Base-by-base conservation (phyloP, 208 protist genomes). In the Dictyostelium gargantuum region DNA sequence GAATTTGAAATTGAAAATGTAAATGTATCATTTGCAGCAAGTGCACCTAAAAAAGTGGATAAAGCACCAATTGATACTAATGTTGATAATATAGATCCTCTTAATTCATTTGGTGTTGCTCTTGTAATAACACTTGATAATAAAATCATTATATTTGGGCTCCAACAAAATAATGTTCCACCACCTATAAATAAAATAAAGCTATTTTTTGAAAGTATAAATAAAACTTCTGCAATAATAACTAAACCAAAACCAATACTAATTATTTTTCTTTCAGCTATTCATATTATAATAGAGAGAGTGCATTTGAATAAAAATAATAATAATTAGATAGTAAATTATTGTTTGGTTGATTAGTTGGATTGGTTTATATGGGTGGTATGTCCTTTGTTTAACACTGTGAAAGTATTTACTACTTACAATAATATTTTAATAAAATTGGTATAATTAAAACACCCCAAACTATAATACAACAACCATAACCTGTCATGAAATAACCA, bases 101-200 rank as follows among this genome's bases (percentile, higher is more conserved):
- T 44, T 23, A 76, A 48, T 23, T 75, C 29, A 4, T n/a, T n/a
- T 32, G 80, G 63, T 29, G 63, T 61, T 5, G 44, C 10, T 32
- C 74, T 85, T 23, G 80, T 61, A 3, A 85, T 63, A 26, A 84
- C 29, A 40, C 56, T 54, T 84, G 40, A 42, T 10, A 84, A 35
- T 21, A 73, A 15, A 73, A 42, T 42, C 2, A 84, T 26, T 38
- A 84, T 2, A 54, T 73, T 54, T 8, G 48, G 15, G 10, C 10
- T 15, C 1, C 68, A 42, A 54, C 26, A 26, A 32, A 48, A 32
- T 66, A 81, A 9, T 3, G 17, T 2, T 32, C 6, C 54, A 66
- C 13, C 3, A n/a, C 19, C 32, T 6, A 17, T 9, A 21, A 17
- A 81, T 50, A 81, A 48, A n/a, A 44, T 63, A 19, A 63, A 23